Evolutionary conservation across 2,329 filamentous ascomycete genomes (phyloP).

Genomic region (Diaporthe citriasiana): DNA sequence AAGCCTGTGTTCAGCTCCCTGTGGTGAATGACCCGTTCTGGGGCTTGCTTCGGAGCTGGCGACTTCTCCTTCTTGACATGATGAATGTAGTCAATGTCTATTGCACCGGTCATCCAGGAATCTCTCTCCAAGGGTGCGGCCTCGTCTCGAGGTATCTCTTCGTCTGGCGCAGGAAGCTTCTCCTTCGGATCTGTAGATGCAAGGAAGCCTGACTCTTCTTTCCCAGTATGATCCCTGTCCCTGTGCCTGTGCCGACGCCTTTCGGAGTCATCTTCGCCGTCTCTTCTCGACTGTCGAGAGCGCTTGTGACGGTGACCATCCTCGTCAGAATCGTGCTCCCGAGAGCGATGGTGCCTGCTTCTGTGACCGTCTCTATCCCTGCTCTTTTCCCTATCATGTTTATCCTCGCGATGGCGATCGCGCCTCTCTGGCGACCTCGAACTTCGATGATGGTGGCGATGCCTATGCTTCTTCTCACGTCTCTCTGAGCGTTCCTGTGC

Average conservation of each 20-base stretch:
- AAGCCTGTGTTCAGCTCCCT: slow-evolving; percentile 83
- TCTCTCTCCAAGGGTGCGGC: slow-evolving; percentile 74
- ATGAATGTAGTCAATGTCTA: slow-evolving; percentile 88
- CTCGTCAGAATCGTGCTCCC: slow-evolving; percentile 59
- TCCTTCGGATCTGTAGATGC: slow-evolving; percentile 64
- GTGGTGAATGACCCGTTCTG: slow-evolving; percentile 80
- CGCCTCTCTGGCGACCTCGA: slow-evolving; percentile 49
- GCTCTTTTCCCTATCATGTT: slow-evolving; percentile 47
- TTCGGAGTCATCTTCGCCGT: slow-evolving; percentile 58
- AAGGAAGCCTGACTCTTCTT: slow-evolving; percentile 53
- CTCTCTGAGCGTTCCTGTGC: slow-evolving; percentile 47
- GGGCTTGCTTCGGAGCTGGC: slow-evolving; percentile 67
- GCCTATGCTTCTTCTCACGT: slow-evolving; percentile 49
- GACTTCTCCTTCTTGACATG: slow-evolving; percentile 69
- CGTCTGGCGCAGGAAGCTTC: slow-evolving; percentile 64
- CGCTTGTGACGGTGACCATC: slow-evolving; percentile 54
- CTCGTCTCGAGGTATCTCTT: slow-evolving; percentile 47
- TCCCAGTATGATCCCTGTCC: slow-evolving; percentile 46
- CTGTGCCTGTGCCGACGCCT: slow-evolving; percentile 46
- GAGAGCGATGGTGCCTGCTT: slow-evolving; percentile 55
- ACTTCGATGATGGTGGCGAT: slow-evolving; percentile 48
- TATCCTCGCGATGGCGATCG: slow-evolving; percentile 49
- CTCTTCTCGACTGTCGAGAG: slow-evolving; percentile 51
- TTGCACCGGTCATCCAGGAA: slow-evolving; percentile 91
- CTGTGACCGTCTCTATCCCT: slow-evolving; percentile 52